These are phyloP conservation scores for Lyophyllum semitale DNA, from an alignment of 768 basidiomycete genomes.

Conservation along the genomic window DNA sequence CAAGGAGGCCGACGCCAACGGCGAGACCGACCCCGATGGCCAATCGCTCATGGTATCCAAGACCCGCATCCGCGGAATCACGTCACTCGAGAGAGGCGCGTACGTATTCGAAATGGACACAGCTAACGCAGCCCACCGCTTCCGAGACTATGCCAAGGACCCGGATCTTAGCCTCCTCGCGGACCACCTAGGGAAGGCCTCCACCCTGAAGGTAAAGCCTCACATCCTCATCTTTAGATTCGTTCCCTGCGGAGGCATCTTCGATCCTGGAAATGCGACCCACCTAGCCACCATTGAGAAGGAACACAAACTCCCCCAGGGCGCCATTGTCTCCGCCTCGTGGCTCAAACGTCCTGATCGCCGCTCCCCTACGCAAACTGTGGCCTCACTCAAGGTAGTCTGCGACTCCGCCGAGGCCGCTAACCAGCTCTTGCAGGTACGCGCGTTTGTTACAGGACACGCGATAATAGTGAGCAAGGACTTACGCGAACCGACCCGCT, in stretches of 20 bases:
- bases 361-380: background rate
- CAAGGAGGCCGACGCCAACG: background rate
- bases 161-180: background rate
- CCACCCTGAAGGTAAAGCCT: background rate
- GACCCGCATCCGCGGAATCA: background rate
- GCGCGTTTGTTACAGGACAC: background rate
- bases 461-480: slow-evolving; percentile 2
- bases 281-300: background rate
- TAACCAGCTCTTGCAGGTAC: background rate
- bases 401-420: background rate
- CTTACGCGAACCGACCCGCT: background rate
- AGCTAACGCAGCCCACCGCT: background rate
- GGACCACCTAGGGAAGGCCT: background rate
- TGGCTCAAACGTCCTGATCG: background rate
- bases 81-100: background rate
- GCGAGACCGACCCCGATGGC: too few species aligned
- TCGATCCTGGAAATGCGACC: background rate
- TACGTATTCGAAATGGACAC: background rate
- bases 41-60: background rate
- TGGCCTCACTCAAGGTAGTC: background rate
- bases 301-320: background rate
- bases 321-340: background rate
- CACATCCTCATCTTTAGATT: slow-evolving; percentile 1
- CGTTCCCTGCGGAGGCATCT: background rate
- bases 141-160: background rate